Conservation (phyloP, 140 eudicot genomes). For the Oenanthe javanica region DNA sequence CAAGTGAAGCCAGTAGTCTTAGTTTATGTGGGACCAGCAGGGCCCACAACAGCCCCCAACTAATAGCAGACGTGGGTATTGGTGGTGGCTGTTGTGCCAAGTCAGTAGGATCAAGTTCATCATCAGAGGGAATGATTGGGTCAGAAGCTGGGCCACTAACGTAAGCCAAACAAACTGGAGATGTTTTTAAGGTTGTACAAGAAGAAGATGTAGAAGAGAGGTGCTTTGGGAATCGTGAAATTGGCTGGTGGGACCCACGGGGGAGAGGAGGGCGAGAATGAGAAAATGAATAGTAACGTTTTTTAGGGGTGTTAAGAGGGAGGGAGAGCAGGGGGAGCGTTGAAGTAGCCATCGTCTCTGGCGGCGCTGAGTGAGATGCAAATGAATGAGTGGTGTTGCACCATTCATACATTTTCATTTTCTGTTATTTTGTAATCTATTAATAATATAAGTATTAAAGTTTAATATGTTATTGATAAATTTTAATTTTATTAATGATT, state of each 20-base stretch:
- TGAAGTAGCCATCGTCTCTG: constrained; percentile 12
- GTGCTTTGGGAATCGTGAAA: constrained; percentile 8
- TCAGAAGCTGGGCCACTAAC: constrained; percentile 59
- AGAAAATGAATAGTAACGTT: no score
- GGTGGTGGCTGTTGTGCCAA: constrained; percentile 19
- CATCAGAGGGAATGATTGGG: constrained; percentile 32
- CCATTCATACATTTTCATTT: background rate
- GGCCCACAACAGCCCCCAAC: constrained; percentile 49
- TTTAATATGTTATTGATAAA: no score
- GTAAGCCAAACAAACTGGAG: constrained; percentile 31
- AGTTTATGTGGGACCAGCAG: constrained; percentile 53
- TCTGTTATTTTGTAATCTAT: no score
- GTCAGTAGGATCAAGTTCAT: constrained; percentile 16
- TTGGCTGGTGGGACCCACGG: constrained; percentile 14
- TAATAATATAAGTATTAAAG: no score
- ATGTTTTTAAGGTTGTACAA: background rate
- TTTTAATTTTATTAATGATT: no score
- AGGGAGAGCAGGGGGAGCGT: constrained; percentile 26
- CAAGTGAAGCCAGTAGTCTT: constrained; percentile 45
- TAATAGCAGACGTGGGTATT: constrained; percentile 32
- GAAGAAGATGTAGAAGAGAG: background rate
- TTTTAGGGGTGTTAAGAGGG: background rate
- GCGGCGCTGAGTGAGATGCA: background rate
- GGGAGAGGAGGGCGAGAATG: background rate
- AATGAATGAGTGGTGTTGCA: background rate